Conservation (phyloP, 768 basidiomycete genomes). For the Boletales sp. region DNA sequence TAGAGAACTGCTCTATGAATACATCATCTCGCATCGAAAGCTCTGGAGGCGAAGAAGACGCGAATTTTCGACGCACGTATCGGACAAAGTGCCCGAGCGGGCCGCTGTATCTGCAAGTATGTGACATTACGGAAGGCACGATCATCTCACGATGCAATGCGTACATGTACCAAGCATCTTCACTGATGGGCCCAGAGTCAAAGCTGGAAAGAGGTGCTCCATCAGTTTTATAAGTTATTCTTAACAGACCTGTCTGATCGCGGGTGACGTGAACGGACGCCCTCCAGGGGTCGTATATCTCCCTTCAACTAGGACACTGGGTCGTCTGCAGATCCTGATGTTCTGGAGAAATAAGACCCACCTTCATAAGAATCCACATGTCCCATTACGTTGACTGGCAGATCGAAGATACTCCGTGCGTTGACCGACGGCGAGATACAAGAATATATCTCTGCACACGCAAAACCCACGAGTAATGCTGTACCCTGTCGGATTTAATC, state of each 20-base stretch:
- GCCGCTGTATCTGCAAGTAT: too few relatives aligned
- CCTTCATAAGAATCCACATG: conserved; percentile 34
- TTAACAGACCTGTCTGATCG: too few relatives aligned
- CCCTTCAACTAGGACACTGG: conserved; percentile 49
- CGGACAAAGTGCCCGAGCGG: too few relatives aligned
- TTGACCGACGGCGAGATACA: conserved; percentile 30
- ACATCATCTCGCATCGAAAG: too few relatives aligned
- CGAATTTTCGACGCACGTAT: too few relatives aligned
- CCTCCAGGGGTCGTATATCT: conserved; percentile 49
- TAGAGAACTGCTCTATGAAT: too few relatives aligned
- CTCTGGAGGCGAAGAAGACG: too few relatives aligned
- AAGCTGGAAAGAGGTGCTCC: not conserved
- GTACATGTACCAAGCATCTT: not conserved
- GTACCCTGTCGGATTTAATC: conserved; percentile 41
- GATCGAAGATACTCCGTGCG: conserved; percentile 9
- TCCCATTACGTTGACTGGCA: conserved; percentile 19
- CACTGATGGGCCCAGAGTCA: not conserved
- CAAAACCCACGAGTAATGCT: conserved; percentile 32
- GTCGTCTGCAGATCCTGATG: conserved; percentile 39
- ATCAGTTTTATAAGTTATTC: not conserved
- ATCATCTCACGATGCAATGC: conserved; percentile 35
- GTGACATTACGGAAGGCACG: conserved; percentile 51
- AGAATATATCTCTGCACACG: conserved; percentile 27
- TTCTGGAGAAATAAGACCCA: conserved; percentile 36
- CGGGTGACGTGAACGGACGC: conserved; percentile 30